Percentiles rank a stretch among this genome's conserved stretches.
phyloP scores from a whole-genome alignment of 345 rosid genomes.

The Schrenkiella parvula region DNA sequence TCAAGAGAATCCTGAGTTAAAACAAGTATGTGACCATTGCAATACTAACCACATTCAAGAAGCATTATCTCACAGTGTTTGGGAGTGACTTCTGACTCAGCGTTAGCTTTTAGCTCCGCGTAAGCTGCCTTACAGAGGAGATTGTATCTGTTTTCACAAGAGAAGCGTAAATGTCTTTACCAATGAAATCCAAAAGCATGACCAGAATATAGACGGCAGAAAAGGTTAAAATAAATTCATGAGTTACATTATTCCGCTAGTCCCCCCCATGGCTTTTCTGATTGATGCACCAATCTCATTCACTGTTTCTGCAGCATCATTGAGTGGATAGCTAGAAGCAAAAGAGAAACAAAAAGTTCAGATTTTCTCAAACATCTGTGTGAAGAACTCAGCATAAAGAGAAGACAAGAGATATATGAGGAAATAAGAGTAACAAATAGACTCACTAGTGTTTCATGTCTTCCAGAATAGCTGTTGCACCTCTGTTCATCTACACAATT shows the following conservation, averaged over 20 bases:
- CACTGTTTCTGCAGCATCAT: constrained; percentile 86
- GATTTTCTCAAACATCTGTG: background rate
- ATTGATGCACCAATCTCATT: constrained; percentile 82
- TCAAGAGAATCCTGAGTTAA: background rate
- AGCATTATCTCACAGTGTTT: constrained; percentile 64
- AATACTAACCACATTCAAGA: constrained; percentile 4
- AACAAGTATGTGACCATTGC: background rate
- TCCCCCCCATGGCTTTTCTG: constrained; percentile 93
- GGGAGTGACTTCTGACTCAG: constrained; percentile 47
- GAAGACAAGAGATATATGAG: background rate
- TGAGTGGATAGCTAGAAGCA: constrained; percentile 80
- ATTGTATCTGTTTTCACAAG: constrained; percentile 49
- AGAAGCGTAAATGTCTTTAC: background rate
- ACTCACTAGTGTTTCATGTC: constrained; percentile 82
- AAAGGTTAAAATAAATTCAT: background rate
- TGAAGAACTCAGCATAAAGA: constrained; percentile 20
- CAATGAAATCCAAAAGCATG: constrained; percentile 13
- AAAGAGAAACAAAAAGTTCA: background rate
- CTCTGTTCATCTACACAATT: constrained; percentile 69
- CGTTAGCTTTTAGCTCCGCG: constrained; percentile 60
- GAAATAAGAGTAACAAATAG: constrained; percentile 1
- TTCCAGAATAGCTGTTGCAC: constrained; percentile 78
- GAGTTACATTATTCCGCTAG: constrained; percentile 85
- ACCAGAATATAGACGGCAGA: background rate
- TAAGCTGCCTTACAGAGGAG: constrained; percentile 89